Evolutionary conservation across 73 alveolate genomes (phyloP), one percentile per base, ranked within the genome.

Genomic region (Paramecium tetraurelia): DNA sequence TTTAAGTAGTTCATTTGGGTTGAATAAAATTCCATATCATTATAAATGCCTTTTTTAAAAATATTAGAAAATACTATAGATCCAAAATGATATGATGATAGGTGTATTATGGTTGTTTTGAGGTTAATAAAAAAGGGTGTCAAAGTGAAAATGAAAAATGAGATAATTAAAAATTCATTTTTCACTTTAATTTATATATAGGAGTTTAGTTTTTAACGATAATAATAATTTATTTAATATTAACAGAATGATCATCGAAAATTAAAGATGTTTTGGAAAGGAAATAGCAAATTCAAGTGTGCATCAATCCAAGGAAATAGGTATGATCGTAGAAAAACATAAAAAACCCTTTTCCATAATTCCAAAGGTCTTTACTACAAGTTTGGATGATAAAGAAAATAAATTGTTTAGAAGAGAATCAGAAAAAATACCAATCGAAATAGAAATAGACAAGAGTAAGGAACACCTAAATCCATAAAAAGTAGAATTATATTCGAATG

Each of bases 211-310:
- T 68, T 40, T 68, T 68, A 68, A 68, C 84, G 84, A 68, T 68
- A 21, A 53, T 53, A 53, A 53, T 68, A 68, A 68, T 68, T 68
- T 31, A 31, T 21, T 68, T 68, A 68, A 22, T 22, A 27, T 68
- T 68, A 68, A 68, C 84, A 68, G 84, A 68, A 68, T 68, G 84
- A 68, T 68, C 40, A 31, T 68, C 40, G 84, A 68, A 33, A 68
- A 68, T 68, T 18, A 27, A 31, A 68, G 84, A 33, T 68, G 46
- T 68, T 68, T 68, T 33, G 84, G 84, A 31, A 68, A 33, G 84
- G 84, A 68, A 20, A 68, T 68, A 27, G 84, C 29, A 27, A 68
- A 68, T 68, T 27, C 22, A 68, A 11, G 21, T 6, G 21, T 31
- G 40, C 27, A 68, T 27, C 10, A 68, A 68, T 68, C 40, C 21